These are phyloP conservation scores for Colletotrichum higginsianum DNA, from an alignment of 2,329 filamentous ascomycete species.

Conservation along the genomic window DNA sequence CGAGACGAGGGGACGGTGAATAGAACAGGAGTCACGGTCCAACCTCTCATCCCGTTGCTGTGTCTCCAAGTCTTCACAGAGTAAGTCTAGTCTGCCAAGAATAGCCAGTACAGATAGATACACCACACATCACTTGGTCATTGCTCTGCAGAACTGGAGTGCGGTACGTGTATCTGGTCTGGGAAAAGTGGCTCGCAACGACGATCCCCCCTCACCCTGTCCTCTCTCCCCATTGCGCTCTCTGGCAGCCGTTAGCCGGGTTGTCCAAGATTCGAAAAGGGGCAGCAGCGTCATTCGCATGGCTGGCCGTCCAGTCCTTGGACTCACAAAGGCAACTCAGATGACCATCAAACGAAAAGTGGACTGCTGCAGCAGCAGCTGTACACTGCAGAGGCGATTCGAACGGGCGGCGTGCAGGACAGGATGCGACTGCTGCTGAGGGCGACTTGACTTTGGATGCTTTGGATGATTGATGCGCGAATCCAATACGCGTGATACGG, in stretches of 20 bases:
- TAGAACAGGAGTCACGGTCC: not conserved
- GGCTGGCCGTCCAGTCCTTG: not conserved
- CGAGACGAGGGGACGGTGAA: not conserved
- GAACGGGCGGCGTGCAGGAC: slow-evolving; percentile 34
- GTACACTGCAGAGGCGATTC: slow-evolving; percentile 16
- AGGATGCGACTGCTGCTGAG: slow-evolving; percentile 8
- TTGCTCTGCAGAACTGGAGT: too few species aligned
- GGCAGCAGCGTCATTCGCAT: not conserved
- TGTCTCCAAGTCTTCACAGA: not conserved
- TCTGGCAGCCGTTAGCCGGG: not conserved
- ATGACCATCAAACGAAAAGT: slow-evolving; percentile 14
- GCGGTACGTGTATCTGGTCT: not conserved
- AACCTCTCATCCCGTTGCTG: not conserved
- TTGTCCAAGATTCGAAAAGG: not conserved
- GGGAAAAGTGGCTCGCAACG: slow-evolving; percentile 29
- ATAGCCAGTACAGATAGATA: not conserved
- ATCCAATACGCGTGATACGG: slow-evolving; percentile 23
- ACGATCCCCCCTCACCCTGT: not conserved
- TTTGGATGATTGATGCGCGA: not conserved
- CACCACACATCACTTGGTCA: too few species aligned
- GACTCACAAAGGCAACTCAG: not conserved
- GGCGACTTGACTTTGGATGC: not conserved
- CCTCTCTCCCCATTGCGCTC: not conserved
- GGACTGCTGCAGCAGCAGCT: not conserved
- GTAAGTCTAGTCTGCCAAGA: not conserved